phyloP scores from a whole-genome alignment of 1,139 yeast species.

The Arxiozyma bovina region DNA sequence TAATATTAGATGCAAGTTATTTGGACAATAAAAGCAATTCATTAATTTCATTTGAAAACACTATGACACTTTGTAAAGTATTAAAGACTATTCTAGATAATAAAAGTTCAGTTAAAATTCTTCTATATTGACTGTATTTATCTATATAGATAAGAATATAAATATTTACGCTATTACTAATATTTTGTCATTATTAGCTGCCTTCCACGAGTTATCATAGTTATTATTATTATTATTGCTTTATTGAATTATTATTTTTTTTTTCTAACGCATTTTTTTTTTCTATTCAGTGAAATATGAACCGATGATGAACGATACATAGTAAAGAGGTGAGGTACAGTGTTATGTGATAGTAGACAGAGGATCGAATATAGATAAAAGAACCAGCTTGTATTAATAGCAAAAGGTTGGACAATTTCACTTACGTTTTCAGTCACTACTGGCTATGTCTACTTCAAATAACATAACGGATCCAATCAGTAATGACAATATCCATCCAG shows the following conservation, averaged over 20 bases:
- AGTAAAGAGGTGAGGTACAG: no score
- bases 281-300: no score
- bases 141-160: no score
- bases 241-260: no score
- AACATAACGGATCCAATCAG: background rate
- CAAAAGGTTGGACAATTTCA: background rate
- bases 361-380: no score
- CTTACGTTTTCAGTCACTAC: background rate
- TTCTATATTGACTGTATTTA: conserved; percentile 17
- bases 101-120: conserved; percentile 30
- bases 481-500: conserved; percentile 22
- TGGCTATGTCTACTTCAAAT: background rate
- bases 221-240: no score
- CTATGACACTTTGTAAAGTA: conserved; percentile 20
- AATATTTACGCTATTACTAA: no score
- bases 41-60: conserved; percentile 24
- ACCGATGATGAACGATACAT: no score
- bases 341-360: no score
- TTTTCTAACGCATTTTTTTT: no score
- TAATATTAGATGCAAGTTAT: conserved; percentile 52
- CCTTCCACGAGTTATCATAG: no score
- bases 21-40: conserved; percentile 44
- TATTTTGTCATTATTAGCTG: no score
- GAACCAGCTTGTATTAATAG: background rate
- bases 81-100: conserved; percentile 23